A percentile compares a stretch with the other conserved stretches of the same genome.
Evolutionary conservation across 495 filamentous ascomycete species (phyloP).

Genomic region (Penicillium herquei): DNA sequence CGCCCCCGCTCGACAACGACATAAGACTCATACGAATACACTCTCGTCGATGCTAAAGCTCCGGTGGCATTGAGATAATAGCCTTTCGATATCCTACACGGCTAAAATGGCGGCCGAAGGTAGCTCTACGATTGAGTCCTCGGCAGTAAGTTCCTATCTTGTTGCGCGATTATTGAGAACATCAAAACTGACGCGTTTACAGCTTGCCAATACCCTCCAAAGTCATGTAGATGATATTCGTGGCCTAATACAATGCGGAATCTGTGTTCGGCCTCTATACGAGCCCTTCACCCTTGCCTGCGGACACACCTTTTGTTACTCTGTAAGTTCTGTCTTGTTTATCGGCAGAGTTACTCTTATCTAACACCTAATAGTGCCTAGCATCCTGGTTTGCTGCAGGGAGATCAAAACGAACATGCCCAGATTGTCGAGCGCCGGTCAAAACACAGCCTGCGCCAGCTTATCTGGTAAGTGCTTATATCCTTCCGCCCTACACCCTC

Average conservation of each 20-base stretch:
- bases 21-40: constrained; percentile 8
- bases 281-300: constrained; percentile 71
- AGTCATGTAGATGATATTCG: constrained; percentile 51
- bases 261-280: constrained; percentile 68
- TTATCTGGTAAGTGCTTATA: constrained; percentile 51
- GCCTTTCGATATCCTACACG: background rate
- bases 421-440: constrained; percentile 65
- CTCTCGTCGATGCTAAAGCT: constrained; percentile 7
- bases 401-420: constrained; percentile 64
- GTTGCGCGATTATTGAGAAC: constrained; percentile 1
- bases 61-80: background rate
- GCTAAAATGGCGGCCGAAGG: constrained; percentile 18
- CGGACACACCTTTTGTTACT: constrained; percentile 76
- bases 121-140: constrained; percentile 20
- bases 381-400: constrained; percentile 63
- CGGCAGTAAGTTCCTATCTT: constrained; percentile 29
- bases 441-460: constrained; percentile 62
- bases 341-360: background rate
- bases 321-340: constrained; percentile 36
- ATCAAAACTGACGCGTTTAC: constrained; percentile 13
- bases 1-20: constrained; percentile 15
- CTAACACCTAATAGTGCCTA: constrained; percentile 53
- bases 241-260: constrained; percentile 59
- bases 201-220: constrained; percentile 50
- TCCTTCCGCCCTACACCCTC: too few relatives aligned